Evolutionary conservation across 2,329 filamentous ascomycete genomes (phyloP), one percentile per base, ranked within the genome.

Genomic region (Knoxdaviesia capensis): DNA sequence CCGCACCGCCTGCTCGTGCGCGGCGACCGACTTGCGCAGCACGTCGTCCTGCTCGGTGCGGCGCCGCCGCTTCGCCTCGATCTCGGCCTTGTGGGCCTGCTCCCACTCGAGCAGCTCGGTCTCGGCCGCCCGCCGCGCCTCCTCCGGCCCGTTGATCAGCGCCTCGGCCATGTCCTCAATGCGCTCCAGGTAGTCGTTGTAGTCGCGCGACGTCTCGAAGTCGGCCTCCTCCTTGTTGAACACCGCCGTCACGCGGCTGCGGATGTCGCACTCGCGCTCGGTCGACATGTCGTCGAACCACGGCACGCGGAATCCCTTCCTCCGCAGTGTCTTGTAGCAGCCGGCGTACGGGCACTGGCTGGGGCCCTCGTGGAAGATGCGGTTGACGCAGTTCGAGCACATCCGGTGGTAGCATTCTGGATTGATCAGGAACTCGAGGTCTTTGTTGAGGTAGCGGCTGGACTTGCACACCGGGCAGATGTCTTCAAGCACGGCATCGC

Each of bases 351-450:
- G 90, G 56, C 92, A 98, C 47, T 86, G 82, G 43, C 86, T 84
- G 1, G 90, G 90, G 0, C 90, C 90, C 43, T 84, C 78, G 34
- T 80, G 81, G 69, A 96, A 98, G 52, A 96, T 83, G 43, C 88
- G 81, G 59, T 88, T 82, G 36, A 96, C 87, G 64, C 90, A 98
- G 44, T 83, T 87, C 58, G 85, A 80, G 67, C 90, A 98, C 84
- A 98, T 96, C 51, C 85, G 85, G 68, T 98, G 90, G 67, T 98
- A 98, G 71, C 90, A 98, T 67, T 93, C 86, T 6, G 88, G 85
- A 59, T 96, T 94, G 64, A 98, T 87, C 51, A 90, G 80, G 63
- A 98, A 96, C 49, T 80, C 73, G 73, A 98, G 87, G 63, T 86
- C 80, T 46, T 77, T 78, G 66, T 94, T 94, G 53, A 96, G 80